Conservation (phyloP, 768 basidiomycete genomes). For the Boletus rubescentipes region DNA sequence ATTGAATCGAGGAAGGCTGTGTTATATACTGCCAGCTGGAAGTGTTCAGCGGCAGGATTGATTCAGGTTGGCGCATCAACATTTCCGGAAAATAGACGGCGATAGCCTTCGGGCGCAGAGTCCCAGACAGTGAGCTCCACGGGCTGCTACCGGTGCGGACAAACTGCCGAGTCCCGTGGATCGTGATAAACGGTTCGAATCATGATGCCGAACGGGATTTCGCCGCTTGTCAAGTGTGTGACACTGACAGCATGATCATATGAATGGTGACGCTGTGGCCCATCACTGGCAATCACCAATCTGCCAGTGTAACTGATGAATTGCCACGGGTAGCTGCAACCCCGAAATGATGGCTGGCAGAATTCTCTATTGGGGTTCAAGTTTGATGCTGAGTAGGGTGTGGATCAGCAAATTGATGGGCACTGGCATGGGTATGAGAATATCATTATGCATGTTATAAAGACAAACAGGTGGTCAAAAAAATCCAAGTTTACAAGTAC, state of each 20-base stretch:
- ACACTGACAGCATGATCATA: too few relatives aligned
- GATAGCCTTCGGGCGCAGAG: neutral
- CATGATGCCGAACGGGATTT: neutral
- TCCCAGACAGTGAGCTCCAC: neutral
- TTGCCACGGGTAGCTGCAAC: too few relatives aligned
- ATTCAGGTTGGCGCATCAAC: neutral
- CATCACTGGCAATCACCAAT: too few relatives aligned
- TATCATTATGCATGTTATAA: neutral
- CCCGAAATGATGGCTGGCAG: too few relatives aligned
- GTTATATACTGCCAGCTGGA: neutral
- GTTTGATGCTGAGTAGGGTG: neutral
- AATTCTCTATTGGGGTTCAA: too few relatives aligned
- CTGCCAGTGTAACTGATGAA: neutral
- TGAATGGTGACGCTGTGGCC: too few relatives aligned
- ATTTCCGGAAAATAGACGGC: too few relatives aligned
- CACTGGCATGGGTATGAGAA: neutral
- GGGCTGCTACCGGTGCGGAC: neutral
- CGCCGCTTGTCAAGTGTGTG: neutral
- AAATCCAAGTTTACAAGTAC: neutral
- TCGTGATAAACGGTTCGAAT: neutral
- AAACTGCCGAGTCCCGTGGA: neutral
- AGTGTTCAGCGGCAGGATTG: neutral
- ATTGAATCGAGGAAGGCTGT: neutral
- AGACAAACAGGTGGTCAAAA: neutral
- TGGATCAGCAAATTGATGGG: neutral